phyloP scores from a whole-genome alignment of 345 rosid species.

The Salix udensis region DNA sequence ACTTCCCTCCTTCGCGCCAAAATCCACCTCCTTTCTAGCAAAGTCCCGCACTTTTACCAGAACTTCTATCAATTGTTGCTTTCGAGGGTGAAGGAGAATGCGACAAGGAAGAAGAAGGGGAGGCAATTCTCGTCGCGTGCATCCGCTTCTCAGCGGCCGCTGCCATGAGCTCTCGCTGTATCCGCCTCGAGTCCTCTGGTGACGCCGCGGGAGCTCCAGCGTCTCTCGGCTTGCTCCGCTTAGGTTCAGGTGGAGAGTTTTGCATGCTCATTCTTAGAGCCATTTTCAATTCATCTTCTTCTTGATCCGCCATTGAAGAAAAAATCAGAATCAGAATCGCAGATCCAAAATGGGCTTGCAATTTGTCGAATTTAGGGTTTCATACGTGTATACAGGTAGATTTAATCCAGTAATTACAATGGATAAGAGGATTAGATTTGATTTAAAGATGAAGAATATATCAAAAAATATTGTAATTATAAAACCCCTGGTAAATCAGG shows the following conservation, averaged over 20 bases:
- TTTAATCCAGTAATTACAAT: background rate
- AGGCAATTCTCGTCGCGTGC: slow-evolving; percentile 31
- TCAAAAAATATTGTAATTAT: background rate
- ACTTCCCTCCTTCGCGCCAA: slow-evolving; percentile 23
- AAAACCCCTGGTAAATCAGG: slow-evolving; percentile 7
- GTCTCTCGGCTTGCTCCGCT: slow-evolving; percentile 87
- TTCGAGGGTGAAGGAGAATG: slow-evolving; percentile 26
- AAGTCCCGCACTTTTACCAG: slow-evolving; percentile 19
- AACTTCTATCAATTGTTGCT: slow-evolving; percentile 2
- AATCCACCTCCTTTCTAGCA: slow-evolving; percentile 24
- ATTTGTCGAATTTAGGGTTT: slow-evolving; percentile 6
- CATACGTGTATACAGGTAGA: background rate
- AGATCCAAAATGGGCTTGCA: background rate
- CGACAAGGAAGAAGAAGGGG: background rate
- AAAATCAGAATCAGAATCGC: background rate
- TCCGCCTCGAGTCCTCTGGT: slow-evolving; percentile 58
- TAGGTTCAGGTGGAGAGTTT: slow-evolving; percentile 80
- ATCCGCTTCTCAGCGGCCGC: slow-evolving; percentile 97
- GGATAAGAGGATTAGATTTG: background rate
- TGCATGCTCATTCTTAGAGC: slow-evolving; percentile 95
- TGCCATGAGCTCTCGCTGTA: slow-evolving; percentile 92
- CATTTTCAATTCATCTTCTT: slow-evolving; percentile 78
- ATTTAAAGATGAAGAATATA: slow-evolving; percentile 1
- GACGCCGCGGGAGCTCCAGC: slow-evolving; percentile 37
- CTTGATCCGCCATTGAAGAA: slow-evolving; percentile 87